Base-by-base conservation (phyloP, 2,329 filamentous ascomycete species). In the Capronia americana region DNA sequence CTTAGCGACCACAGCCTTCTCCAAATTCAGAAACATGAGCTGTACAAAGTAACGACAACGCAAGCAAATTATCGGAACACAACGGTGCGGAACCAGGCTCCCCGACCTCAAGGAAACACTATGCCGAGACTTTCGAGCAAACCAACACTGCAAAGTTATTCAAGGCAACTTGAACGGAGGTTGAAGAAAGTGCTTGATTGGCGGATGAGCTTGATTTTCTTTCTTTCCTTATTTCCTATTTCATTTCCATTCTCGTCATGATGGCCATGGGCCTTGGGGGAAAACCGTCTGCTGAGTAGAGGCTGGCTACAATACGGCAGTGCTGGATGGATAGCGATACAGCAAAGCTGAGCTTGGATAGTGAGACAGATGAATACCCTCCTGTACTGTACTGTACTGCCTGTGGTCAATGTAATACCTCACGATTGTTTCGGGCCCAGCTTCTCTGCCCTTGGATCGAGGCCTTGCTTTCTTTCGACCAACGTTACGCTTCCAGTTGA, bases 341-440 rank as follows among this genome's bases (percentile, higher is more conserved):
- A 55, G 53, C 28, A 32, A 55, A 34, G 53, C 53, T 55, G 53
- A 34, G 53, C 53, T 55, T 55, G 53, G 53, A 55, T 55, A 55
- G 51, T 30, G 51, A 54, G 51, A 54, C 51, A 54, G 51, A 54
- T 12, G 24, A 32, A 54, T 54, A 54, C 14, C 14, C 26, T 55
- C 53, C 53, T 55, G 53, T 55, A 55, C 53, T 34, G 50, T 28
- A 48, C 44, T 48, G 8, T 53, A 55, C 24, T 34, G 53, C 24
- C 28, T 30, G 53, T 55, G n/a, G n/a, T 55, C 53, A 34, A 32
- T 32, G 55, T 26, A 23, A 51, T 26, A 51, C 48, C 23, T 5
- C 48, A 44, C 48, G 2, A 51, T 17, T 14, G 38, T 17, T 44
- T n/a, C 38, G 5, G 17, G 17, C 20, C 38, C 6, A 8, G 38